Evolutionary conservation across 768 basidiomycete genomes (phyloP), one percentile per base, ranked within the genome.

Genomic region (Pisolithus tinctorius): DNA sequence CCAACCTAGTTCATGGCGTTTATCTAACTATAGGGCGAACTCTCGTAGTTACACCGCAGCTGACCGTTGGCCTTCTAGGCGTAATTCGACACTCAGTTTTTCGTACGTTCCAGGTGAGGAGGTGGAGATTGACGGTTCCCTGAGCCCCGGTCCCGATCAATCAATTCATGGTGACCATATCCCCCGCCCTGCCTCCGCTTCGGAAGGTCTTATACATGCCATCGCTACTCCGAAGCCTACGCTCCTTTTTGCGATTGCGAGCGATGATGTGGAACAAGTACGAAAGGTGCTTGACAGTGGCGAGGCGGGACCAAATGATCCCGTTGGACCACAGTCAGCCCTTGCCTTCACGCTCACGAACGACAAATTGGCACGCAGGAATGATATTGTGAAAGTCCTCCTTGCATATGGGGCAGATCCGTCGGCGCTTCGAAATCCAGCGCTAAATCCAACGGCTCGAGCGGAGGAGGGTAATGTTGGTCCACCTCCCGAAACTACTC

Each of bases 371-470:
- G 65, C 70, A 34, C 77, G 86, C 60, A 87, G 83, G 63, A 71
- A 81, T 57, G 84, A 86, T 50, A 92, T 92, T 53, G 84, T 88
- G 48, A 90, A 89, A 63, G 75, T 81, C 11, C 69, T 92, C 16
- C 70, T 91, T 51, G 86, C 85, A 6, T 83, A 84, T 63, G 89
- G 89, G 30, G 89, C 89, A n/a, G 82, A 89, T 64, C 84, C 86
- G 2, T 67, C 76, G 13, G 69, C 69, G 9, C 67, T 84, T 46
- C 73, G 67, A 42, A 71, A 74, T 41, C 61, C 68, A 13, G 53
- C 59, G 6, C 55, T 63, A 49, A 68, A 68, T 41, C 62, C 68
- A 20, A 47, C 63, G 5, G 51, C 54, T 17, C 58, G 47, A 44
- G 41, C 17, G 40, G 46, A 56, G n/a, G n/a, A n/a, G 36, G 48